Percentiles rank a stretch among this genome's conserved stretches.
Evolutionary conservation across 1,139 yeast genomes (phyloP).

Genomic region (Sugiyamaella grinbergsii): DNA sequence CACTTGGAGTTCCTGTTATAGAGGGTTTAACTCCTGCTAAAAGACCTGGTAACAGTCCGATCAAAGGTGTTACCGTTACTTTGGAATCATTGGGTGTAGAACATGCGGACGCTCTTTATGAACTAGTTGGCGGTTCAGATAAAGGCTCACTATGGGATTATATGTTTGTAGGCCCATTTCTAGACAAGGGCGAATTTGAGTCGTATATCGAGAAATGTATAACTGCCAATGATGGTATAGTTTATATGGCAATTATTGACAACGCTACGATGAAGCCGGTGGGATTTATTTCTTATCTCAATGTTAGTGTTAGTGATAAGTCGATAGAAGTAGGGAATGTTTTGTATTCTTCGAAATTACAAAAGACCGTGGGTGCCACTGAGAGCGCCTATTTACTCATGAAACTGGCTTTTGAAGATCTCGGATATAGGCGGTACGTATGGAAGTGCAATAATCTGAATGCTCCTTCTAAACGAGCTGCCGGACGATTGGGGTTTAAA

Average conservation of each 20-base stretch:
- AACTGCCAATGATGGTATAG: slow-evolving; percentile 24
- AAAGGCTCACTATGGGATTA: slow-evolving; percentile 31
- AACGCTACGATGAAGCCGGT: slow-evolving; percentile 32
- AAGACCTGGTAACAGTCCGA: slow-evolving; percentile 11
- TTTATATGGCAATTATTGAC: slow-evolving; percentile 35
- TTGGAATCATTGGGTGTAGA: slow-evolving; percentile 25
- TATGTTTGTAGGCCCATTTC: slow-evolving; percentile 30
- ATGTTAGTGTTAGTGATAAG: slow-evolving; percentile 36
- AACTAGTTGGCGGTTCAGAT: slow-evolving; percentile 20
- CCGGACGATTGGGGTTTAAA: slow-evolving; percentile 39
- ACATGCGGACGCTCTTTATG: slow-evolving; percentile 28
- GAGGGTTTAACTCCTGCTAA: slow-evolving; percentile 9
- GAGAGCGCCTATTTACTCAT: slow-evolving; percentile 40
- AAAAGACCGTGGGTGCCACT: slow-evolving; percentile 38
- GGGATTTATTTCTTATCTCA: slow-evolving; percentile 36
- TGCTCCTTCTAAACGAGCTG: slow-evolving; percentile 39
- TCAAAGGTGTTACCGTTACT: slow-evolving; percentile 19
- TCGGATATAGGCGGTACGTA: slow-evolving; percentile 41
- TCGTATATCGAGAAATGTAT: slow-evolving; percentile 15
- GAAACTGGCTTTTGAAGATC: slow-evolving; percentile 36
- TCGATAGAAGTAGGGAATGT: slow-evolving; percentile 40
- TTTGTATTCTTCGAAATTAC: slow-evolving; percentile 34
- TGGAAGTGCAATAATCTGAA: slow-evolving; percentile 43
- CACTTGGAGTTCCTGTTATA: slow-evolving; percentile 6
- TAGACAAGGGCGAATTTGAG: slow-evolving; percentile 21